These are phyloP conservation scores for Chytriomyces sp. DNA, from an alignment of 192 early-diverging fungal species.

Conservation along the genomic window DNA sequence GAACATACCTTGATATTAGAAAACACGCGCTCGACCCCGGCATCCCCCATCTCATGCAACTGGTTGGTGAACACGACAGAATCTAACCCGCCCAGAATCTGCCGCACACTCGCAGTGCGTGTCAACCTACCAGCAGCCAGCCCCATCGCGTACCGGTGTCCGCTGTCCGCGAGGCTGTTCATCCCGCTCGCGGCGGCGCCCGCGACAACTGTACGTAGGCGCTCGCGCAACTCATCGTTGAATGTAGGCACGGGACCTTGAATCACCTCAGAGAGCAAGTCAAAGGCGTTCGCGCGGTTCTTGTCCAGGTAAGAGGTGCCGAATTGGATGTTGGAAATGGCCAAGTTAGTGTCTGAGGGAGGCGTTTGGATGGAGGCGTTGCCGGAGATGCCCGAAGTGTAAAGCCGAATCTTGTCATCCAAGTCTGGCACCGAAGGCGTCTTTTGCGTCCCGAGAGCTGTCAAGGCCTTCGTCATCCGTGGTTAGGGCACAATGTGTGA, in stretches of 20 bases:
- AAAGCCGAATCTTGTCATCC: slow-evolving; percentile 81
- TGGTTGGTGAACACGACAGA: slow-evolving; percentile 83
- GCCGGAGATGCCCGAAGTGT: slow-evolving; percentile 84
- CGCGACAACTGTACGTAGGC: slow-evolving; percentile 75
- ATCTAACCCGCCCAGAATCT: slow-evolving; percentile 56
- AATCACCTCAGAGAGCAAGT: slow-evolving; percentile 71
- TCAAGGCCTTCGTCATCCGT: slow-evolving; percentile 32
- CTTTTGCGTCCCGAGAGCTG: slow-evolving; percentile 44
- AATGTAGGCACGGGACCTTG: slow-evolving; percentile 50
- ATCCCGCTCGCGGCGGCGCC: slow-evolving; percentile 69
- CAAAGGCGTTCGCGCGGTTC: slow-evolving; percentile 72
- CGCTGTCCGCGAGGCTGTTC: slow-evolving; percentile 79
- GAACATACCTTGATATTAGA: slow-evolving; percentile 32
- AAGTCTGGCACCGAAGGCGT: slow-evolving; percentile 70
- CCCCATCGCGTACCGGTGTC: slow-evolving; percentile 78
- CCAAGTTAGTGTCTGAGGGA: background rate
- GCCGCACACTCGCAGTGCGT: slow-evolving; percentile 55
- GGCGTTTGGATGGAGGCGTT: slow-evolving; percentile 54
- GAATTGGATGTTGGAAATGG: background rate
- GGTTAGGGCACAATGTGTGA: background rate
- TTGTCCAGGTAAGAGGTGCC: slow-evolving; percentile 53
- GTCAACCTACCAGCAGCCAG: slow-evolving; percentile 54
- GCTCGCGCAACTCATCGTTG: slow-evolving; percentile 57
- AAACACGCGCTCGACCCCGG: slow-evolving; percentile 55
- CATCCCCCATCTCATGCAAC: slow-evolving; percentile 68